Percentiles rank a stretch among this genome's conserved stretches.
Conservation (phyloP, 2,329 filamentous ascomycete species). For the Aquanectria penicillioides region DNA sequence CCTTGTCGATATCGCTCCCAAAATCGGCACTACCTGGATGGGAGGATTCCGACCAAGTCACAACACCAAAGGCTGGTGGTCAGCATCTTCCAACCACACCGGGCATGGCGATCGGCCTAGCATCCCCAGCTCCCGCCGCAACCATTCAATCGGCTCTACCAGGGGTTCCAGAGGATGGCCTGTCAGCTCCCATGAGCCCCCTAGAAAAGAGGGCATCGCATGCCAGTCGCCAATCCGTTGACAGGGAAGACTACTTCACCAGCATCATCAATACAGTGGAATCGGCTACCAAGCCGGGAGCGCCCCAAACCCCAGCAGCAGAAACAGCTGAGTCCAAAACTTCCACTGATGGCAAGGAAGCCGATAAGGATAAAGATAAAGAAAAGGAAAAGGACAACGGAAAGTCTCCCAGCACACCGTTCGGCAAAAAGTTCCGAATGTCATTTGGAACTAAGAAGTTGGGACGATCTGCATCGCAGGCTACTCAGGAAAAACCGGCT, state of each 20-base stretch:
- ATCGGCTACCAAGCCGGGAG: conserved; percentile 57
- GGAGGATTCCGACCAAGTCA: conserved; percentile 57
- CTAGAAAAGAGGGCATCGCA: conserved; percentile 67
- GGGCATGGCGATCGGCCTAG: conserved; percentile 80
- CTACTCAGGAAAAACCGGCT: conserved; percentile 75
- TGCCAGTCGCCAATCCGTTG: conserved; percentile 68
- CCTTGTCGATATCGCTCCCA: conserved; percentile 65
- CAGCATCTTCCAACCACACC: conserved; percentile 74
- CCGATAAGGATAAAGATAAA: conserved; percentile 66
- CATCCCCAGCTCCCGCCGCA: conserved; percentile 75
- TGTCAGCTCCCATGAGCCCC: conserved; percentile 53
- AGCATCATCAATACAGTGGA: conserved; percentile 63
- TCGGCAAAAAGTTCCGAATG: conserved; percentile 88
- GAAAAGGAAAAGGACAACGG: conserved; percentile 65
- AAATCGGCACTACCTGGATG: conserved; percentile 46
- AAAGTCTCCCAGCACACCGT: conserved; percentile 71
- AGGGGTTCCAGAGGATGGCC: conserved; percentile 59
- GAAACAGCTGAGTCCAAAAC: conserved; percentile 59
- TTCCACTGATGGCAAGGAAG: conserved; percentile 58
- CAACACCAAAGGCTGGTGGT: conserved; percentile 72
- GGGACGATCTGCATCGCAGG: conserved; percentile 69
- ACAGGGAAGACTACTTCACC: conserved; percentile 83
- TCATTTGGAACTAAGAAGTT: conserved; percentile 88
- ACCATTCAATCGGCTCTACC: conserved; percentile 49
- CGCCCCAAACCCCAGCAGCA: conserved; percentile 56